Base-by-base conservation (phyloP, 2,329 filamentous ascomycete genomes). In the Escovopsis sp. region DNA sequence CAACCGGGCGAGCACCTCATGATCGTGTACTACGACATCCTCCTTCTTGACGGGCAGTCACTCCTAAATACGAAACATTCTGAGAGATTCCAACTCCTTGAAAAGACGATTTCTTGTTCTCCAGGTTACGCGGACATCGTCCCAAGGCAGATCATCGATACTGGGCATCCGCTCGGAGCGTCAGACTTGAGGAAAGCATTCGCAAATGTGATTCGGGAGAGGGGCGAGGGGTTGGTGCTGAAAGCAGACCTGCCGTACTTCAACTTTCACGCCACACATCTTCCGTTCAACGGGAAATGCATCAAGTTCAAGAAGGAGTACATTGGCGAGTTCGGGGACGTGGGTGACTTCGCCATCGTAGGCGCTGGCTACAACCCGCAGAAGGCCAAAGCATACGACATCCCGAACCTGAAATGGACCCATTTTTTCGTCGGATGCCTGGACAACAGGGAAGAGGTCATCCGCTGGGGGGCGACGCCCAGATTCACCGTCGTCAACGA, bases 251-350 rank as follows among this genome's bases (percentile, higher is more conserved):
- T 80, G 17, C 75, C 85, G 0, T 94, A 93, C 49, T 82, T 93
- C 42, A 62, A 72, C 37, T 71, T 67, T 43, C 49, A 41, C 21
- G 47, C 48, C 31, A 46, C 43, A 31, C 45, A 46, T 29, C 45
- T 57, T 45, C 42, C 63, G 21, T 61, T 60, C 39, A 49, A 54
- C 3, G 61, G 61, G 12, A 64, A 60, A 38, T 79, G 75, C 51
- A 82, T 94, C 48, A 94, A 94, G 56, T 56, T 94, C 29, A 94
- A 94, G 55, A 85, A 85, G 48, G 83, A 90, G 48, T 93, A 92
- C 47, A 58, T 93, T 27, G 65, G 69, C 18, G 74, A 74, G 3
- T 72, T 88, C 50, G 84, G 85, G 1, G 86, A 92, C 40, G 73
- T 85, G 21, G 81, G 81, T 9, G 87, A 94, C 52, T 82, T 94